phyloP scores from a whole-genome alignment of 2,329 filamentous ascomycete genomes.

The Aureobasidium sp. region DNA sequence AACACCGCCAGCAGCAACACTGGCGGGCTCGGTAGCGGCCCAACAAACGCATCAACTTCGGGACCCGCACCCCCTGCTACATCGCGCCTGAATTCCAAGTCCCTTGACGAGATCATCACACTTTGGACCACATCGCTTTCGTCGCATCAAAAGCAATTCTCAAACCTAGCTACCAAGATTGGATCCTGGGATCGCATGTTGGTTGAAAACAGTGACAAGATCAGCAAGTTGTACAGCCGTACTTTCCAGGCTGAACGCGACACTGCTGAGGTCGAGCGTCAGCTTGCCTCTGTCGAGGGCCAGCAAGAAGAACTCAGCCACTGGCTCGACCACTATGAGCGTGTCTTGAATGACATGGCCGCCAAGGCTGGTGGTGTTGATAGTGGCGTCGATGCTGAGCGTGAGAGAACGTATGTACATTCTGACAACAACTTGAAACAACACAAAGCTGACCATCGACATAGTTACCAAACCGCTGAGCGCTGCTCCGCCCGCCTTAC shows the following conservation, averaged over 20 bases:
- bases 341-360: conserved; percentile 84
- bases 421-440: not conserved
- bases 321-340: conserved; percentile 87
- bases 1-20: conserved; percentile 26
- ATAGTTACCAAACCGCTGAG: conserved; percentile 80
- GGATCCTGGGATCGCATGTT: conserved; percentile 86
- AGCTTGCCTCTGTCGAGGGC: conserved; percentile 80
- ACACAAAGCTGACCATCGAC: conserved; percentile 22
- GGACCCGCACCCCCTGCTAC: conserved; percentile 73
- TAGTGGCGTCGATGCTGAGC: conserved; percentile 88
- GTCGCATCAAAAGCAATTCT: conserved; percentile 96
- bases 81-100: conserved; percentile 93
- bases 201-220: conserved; percentile 90
- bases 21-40: conserved; percentile 23
- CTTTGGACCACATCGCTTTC: conserved; percentile 92
- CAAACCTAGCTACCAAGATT: conserved; percentile 79
- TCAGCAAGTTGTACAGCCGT: conserved; percentile 83
- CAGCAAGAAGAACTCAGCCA: conserved; percentile 85
- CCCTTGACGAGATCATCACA: conserved; percentile 97
- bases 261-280: conserved; percentile 87
- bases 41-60: conserved; percentile 64
- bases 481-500: conserved; percentile 84
- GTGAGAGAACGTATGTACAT: conserved; percentile 70
- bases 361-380: conserved; percentile 54
- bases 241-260: conserved; percentile 92